Conservation (phyloP, 805 yeast species). For the Metschnikowia cubensis region DNA sequence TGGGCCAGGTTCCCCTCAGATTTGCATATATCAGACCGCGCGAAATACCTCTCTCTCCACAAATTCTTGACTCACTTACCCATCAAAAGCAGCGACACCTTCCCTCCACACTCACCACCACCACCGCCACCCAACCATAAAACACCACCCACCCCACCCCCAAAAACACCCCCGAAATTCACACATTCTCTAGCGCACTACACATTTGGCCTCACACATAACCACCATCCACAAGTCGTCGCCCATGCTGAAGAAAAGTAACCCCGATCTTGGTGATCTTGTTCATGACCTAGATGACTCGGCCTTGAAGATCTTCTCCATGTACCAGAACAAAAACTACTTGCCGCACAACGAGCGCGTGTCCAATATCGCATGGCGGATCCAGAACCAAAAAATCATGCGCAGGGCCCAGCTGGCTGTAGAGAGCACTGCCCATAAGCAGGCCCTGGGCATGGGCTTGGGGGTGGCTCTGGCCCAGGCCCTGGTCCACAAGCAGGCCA, state of each 20-base stretch:
- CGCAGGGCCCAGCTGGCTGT: slow-evolving; percentile 5
- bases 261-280: slow-evolving; percentile 17
- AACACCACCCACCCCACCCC: no score
- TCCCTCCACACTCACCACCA: background rate
- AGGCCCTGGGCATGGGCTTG: background rate
- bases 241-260: background rate
- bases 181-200: no score
- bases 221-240: background rate
- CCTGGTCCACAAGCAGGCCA: no score
- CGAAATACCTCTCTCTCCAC: slow-evolving; percentile 1
- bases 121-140: no score
- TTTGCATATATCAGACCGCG: slow-evolving; percentile 1
- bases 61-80: background rate
- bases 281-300: slow-evolving; percentile 34
- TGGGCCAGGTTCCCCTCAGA: background rate
- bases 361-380: slow-evolving; percentile 43
- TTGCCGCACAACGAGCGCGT: slow-evolving; percentile 42
- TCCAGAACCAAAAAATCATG: slow-evolving; percentile 35
- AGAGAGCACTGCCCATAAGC: background rate
- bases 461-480: no score
- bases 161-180: no score
- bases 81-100: background rate
- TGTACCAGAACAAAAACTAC: slow-evolving; percentile 40
- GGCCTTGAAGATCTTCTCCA: slow-evolving; percentile 35
- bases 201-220: no score